Evolutionary conservation across 345 rosid species (phyloP).

Genomic region (Ceriops decandra): DNA sequence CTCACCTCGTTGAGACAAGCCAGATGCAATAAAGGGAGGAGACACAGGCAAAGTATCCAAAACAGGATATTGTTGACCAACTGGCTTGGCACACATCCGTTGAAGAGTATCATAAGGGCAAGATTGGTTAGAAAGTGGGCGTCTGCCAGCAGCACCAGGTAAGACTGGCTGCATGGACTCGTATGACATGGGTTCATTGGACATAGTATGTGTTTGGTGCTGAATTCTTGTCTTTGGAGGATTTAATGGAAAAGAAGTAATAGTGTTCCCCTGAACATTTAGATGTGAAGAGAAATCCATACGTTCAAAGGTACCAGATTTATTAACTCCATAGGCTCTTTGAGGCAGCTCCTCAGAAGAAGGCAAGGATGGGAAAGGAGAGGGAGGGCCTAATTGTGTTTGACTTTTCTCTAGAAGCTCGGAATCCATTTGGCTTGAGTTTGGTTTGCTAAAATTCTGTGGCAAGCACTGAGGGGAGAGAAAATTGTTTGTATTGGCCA

Average conservation of each 20-base stretch:
- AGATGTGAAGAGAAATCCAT: slow-evolving; percentile 15
- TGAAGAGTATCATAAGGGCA: neutral
- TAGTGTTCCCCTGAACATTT: slow-evolving; percentile 27
- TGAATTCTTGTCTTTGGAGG: slow-evolving; percentile 23
- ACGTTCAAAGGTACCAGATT: slow-evolving; percentile 8
- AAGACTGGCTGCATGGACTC: slow-evolving; percentile 20
- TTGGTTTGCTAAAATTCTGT: neutral
- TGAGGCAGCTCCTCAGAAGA: slow-evolving; percentile 14
- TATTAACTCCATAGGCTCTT: slow-evolving; percentile 25
- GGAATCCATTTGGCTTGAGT: slow-evolving; percentile 2
- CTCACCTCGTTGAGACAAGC: slow-evolving; percentile 26
- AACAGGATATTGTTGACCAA: slow-evolving; percentile 34
- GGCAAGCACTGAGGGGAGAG: neutral
- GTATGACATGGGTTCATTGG: slow-evolving; percentile 18
- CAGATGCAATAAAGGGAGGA: slow-evolving; percentile 21
- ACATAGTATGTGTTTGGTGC: slow-evolving; percentile 19
- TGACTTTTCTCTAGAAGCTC: slow-evolving; percentile 9
- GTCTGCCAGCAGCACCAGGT: slow-evolving; percentile 21
- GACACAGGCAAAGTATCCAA: slow-evolving; percentile 30
- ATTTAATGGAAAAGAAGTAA: slow-evolving; percentile 13
- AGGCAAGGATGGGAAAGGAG: slow-evolving; percentile 8
- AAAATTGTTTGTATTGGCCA: slow-evolving; percentile 7
- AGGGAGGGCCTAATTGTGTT: slow-evolving; percentile 2
- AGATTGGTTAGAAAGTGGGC: slow-evolving; percentile 16
- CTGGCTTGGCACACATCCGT: slow-evolving; percentile 12